Base-by-base conservation (phyloP, 768 basidiomycete species). In the Sutorius australiensis region DNA sequence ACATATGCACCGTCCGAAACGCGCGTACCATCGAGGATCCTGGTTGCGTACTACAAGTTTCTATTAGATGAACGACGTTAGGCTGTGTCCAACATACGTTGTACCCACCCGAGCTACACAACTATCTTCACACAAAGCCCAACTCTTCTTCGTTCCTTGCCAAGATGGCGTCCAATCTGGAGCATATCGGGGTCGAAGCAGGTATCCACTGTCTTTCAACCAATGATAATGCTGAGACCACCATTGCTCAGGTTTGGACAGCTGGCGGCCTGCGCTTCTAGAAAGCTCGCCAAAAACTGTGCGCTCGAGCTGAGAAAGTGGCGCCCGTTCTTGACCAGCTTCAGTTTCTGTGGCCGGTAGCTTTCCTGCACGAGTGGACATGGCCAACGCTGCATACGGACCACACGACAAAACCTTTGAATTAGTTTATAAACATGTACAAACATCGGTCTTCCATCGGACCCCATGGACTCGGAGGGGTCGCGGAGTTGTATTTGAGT, bases 1-100 rank as follows among this genome's bases (percentile, higher is more conserved):
- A 77, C 69, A 9, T 30, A 60, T 1, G 8, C 32, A 5, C 64
- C 66, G 50, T 76, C 72, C 8, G 36, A 48, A 8, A 57, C 6
- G 1, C 73, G 65, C 1, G 57, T 58, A 0, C 62, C 75, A 54
- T 74, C 75, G 12, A 71, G 54, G 7, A 63, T 47, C 44, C 50
- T 51, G 30, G 42, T 27, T 16, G 48, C 16, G 3, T 54, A 56
- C 64, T 60, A 11, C 0, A 0, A 33, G 0, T 56, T 46, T 21
- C 56, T 40, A 8, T 53, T 7, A 2, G 65, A 71, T 72, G 11
- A 62, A 43, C 0, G 61, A 13, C 13, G 5, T 7, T 8, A 12
- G 14, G 31, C 6, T 19, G 3, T 3, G 14, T 3, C 10, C 9
- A 1, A 27, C 13, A 38, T 11, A 11, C 3, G 4, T 38, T 7